These are phyloP conservation scores for Mycena metata DNA, from an alignment of 768 basidiomycete genomes.

Conservation along the genomic window DNA sequence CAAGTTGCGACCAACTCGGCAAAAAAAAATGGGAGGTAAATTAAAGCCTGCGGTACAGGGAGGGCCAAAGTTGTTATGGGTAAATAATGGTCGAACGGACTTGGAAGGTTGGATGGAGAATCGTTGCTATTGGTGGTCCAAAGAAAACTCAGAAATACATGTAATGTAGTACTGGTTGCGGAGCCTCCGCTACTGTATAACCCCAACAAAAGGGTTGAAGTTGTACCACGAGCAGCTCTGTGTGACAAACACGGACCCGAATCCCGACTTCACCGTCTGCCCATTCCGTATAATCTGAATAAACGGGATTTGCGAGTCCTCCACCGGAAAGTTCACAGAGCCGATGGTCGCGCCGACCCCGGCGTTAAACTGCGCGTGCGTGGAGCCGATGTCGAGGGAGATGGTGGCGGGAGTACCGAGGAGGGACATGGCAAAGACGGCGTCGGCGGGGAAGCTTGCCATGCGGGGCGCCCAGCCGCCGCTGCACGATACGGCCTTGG, in stretches of 20 bases:
- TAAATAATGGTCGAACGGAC: too few species aligned
- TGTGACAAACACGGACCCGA: conserved; percentile 40
- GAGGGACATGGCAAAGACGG: conserved; percentile 55
- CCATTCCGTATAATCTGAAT: conserved; percentile 44
- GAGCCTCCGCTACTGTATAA: conserved; percentile 30
- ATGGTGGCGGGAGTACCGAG: conserved; percentile 48
- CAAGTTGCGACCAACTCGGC: too few species aligned
- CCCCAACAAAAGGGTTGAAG: conserved; percentile 45
- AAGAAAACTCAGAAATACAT: too few species aligned
- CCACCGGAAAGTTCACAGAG: conserved; percentile 42
- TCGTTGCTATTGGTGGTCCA: too few species aligned
- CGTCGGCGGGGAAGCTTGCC: conserved; percentile 49
- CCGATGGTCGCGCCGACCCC: conserved; percentile 41
- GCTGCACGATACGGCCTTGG: conserved; percentile 42
- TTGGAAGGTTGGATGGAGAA: too few species aligned
- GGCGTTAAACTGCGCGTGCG: conserved; percentile 36
- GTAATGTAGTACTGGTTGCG: too few species aligned
- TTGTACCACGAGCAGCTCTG: conserved; percentile 44
- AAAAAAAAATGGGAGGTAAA: too few species aligned
- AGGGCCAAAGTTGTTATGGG: too few species aligned
- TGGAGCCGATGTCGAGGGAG: conserved; percentile 47
- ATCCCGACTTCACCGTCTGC: conserved; percentile 27
- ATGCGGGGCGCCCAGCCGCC: conserved; percentile 45
- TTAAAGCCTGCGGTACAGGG: too few species aligned
- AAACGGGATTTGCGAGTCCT: conserved; percentile 44